Evolutionary conservation across 352 stramenopile species (phyloP), one percentile per base, ranked within the genome.

Genomic region (Phytophthora rubi): DNA sequence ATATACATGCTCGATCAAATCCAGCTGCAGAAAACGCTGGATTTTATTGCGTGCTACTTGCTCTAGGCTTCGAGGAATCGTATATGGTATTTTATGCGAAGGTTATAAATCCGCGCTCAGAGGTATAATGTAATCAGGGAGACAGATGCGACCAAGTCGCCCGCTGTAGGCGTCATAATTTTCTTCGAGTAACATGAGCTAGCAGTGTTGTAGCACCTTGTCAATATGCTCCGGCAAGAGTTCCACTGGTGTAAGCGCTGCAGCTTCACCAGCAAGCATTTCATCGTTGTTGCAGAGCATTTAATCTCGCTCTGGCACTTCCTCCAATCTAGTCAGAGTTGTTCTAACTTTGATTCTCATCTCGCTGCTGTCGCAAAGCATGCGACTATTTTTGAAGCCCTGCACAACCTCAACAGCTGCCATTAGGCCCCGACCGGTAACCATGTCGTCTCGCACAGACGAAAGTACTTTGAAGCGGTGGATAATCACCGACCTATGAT

Each of bases 1-100:
- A 37, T 65, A 70, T 6, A 65, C 60, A 35, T 70, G 63, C 23
- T 70, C 63, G 1, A 70, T n/a, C 6, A 70, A 48, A 12, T 60
- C 54, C 6, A 55, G 15, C 0, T 70, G 3, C 0, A 60, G 3
- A 0, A 60, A 48, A 10, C 35, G n/a, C 10, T 70, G 3, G 0
- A 70, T 70, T 28, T 64, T 47, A 12, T 16, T 5, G 12, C 47
- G 16, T 26, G 63, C 37, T 65, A 6, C 18, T 3, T 63, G 26
- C 10, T 70, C 54, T 21, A 60, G 54, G 16, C 52, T 65, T 33
- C 47, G 63, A 26, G 62, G 1, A 8, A 62, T 39, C 1, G 44
- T n/a, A 33, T 62, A 69, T 1, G 45, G 32, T 21, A 57, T 62
- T 2, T 44, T 42, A 13, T 69, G 53, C 13, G 26, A 55, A 3